A percentile compares a stretch with the other conserved stretches of the same genome.
These are phyloP conservation scores for Heliamphora exappendiculata DNA, from an alignment of 148 eudicot genomes.

Conservation along the genomic window DNA sequence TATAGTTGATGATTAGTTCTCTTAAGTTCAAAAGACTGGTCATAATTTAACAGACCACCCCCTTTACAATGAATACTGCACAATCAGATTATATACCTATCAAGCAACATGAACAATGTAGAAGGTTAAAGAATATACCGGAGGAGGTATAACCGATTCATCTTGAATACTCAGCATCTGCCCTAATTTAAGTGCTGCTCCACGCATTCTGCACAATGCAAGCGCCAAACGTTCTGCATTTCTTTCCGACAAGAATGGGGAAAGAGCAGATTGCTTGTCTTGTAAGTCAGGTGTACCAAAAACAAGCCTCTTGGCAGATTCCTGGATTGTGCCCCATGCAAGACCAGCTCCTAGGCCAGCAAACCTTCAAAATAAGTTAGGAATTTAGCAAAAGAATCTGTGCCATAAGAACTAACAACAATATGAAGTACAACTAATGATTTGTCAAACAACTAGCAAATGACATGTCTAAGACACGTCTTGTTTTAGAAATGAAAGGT, in stretches of 20 bases:
- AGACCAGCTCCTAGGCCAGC: constrained; percentile 97
- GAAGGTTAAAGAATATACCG: constrained; percentile 42
- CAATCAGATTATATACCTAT: background rate
- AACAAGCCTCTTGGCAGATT: constrained; percentile 69
- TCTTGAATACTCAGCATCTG: constrained; percentile 99
- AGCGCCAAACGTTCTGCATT: constrained; percentile 96
- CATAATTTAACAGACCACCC: background rate
- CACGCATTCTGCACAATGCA: constrained; percentile 99
- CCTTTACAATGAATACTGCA: background rate
- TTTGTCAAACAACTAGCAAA: background rate
- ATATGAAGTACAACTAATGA: background rate
- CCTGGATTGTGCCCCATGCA: constrained; percentile 97
- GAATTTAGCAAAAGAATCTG: background rate
- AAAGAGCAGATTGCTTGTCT: constrained; percentile 46
- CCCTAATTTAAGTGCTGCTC: constrained; percentile 93
- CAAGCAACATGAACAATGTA: background rate
- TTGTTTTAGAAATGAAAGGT: background rate
- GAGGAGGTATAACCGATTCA: constrained; percentile 89
- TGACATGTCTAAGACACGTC: background rate
- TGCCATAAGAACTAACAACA: background rate
- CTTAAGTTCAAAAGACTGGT: background rate
- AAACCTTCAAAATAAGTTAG: constrained; percentile 43
- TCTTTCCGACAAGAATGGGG: constrained; percentile 74
- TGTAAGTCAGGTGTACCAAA: constrained; percentile 43
- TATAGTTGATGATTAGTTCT: too few relatives aligned